Base-by-base conservation (phyloP, 331 rosid genomes). In the Spiraea crenata region DNA sequence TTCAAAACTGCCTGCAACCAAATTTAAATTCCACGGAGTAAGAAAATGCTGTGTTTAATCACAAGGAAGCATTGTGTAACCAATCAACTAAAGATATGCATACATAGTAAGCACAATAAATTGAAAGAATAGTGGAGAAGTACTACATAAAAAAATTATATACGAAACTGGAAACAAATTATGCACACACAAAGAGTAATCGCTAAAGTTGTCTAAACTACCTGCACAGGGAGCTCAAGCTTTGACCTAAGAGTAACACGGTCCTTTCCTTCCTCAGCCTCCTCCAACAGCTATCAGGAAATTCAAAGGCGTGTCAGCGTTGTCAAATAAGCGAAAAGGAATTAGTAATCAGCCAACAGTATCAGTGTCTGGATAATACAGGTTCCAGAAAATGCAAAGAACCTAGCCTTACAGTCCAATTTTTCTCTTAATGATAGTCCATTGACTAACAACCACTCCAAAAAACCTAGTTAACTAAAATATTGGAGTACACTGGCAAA, bases 221-320 rank as follows among this genome's bases (percentile, higher is more conserved):
- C 98, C 96, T 92, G 98, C 78, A 92, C 96, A 37, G 96, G 98
- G 46, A 92, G 95, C 81, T 92, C 98, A 74, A 92, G 96, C 90
- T 92, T 92, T 71, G 98, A 87, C 89, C 88, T 88, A 87, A 92
- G 77, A 63, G 89, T 92, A 61, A 82, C 75, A 38, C 86, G 91
- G 73, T 88, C 96, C 81, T 85, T 92, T 81, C 96, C 98, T 68
- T 92, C 98, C 82, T 88, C 96, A 11, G 93, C 96, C 79, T 92
- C 98, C 77, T 92, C 96, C 86, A 90, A 75, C 49, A 92, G 89
- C 98, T 92, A 75, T 62, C 38, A 71, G 70, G 19, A 51, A 57
- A 69, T 25, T 65, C 45, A 44, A 69, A 54, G 38, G 67, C 7
- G 74, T 11, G 45, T 63, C 44, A 72, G 31, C 59, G 74, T 65